Conservation (phyloP, 495 filamentous ascomycete species). For the Trichodelitschia bisporula region DNA sequence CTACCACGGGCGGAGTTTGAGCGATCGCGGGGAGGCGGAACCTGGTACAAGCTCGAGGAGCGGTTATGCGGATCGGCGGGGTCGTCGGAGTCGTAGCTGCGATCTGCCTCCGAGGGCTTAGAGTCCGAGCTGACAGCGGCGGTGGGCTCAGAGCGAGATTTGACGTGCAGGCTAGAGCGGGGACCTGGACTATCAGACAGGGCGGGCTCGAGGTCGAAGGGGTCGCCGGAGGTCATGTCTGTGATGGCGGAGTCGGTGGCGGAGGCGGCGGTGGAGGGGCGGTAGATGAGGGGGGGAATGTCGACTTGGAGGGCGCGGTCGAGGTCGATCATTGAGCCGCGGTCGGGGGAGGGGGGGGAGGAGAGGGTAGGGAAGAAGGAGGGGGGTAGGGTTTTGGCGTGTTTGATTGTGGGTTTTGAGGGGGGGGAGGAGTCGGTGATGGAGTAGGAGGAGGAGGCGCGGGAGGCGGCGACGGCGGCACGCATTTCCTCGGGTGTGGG, state of each 20-base stretch:
- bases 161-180: neutral
- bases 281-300: too few relatives aligned
- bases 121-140: neutral
- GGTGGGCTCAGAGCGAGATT: slow-evolving; percentile 1
- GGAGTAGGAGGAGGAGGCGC: neutral
- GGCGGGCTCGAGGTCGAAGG: slow-evolving; percentile 17
- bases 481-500: slow-evolving; percentile 1
- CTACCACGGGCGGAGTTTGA: neutral
- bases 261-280: slow-evolving; percentile 15
- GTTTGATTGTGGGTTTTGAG: slow-evolving; percentile 4
- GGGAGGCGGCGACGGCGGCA: neutral
- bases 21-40: neutral
- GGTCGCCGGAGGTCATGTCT: slow-evolving; percentile 14
- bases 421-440: neutral
- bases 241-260: slow-evolving; percentile 11
- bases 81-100: neutral
- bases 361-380: slow-evolving; percentile 4
- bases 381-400: slow-evolving; percentile 9
- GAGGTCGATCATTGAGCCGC: slow-evolving; percentile 17
- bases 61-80: neutral
- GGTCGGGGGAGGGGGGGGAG: slow-evolving; percentile 9
- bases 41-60: neutral
- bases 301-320: slow-evolving; percentile 12
- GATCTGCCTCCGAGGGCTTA: neutral
- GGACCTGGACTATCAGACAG: slow-evolving; percentile 1